Evolutionary conservation across 129 eudicot genomes (phyloP).

Genomic region (Artemisia argyi): DNA sequence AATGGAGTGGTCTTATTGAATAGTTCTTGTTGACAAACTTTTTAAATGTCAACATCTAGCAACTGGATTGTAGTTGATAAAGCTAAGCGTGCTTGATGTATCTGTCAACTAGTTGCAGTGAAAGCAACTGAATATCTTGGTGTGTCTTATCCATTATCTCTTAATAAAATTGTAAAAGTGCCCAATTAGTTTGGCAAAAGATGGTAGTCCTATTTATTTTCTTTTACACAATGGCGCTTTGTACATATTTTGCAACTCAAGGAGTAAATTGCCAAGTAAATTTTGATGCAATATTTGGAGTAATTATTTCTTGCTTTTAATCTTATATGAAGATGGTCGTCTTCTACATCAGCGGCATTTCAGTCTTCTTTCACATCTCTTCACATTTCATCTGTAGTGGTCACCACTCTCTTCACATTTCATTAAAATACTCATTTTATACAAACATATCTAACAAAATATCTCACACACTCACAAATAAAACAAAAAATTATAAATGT

Average conservation of each 20-base stretch:
- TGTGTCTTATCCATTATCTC: neutral
- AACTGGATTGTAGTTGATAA: neutral
- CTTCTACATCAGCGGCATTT: too few species aligned
- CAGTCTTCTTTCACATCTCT: too few species aligned
- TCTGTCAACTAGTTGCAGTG: neutral
- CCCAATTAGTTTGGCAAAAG: neutral
- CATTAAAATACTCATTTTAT: too few species aligned
- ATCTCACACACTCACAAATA: too few species aligned
- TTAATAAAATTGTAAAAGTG: neutral
- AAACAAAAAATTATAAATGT: too few species aligned
- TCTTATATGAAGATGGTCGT: too few species aligned
- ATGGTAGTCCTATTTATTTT: neutral
- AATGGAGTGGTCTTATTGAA: neutral
- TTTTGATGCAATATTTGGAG: neutral
- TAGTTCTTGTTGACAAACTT: constrained; percentile 1
- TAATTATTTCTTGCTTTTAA: neutral
- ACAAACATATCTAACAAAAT: too few species aligned
- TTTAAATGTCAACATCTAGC: neutral
- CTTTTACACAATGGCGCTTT: neutral
- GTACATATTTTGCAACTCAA: neutral
- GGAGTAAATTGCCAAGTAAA: neutral
- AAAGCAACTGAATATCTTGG: neutral
- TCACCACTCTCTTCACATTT: too few species aligned
- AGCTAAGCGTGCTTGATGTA: neutral
- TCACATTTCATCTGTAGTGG: too few species aligned